Base-by-base conservation (phyloP, 139 green algal species). In the Zygnema cylindricum region DNA sequence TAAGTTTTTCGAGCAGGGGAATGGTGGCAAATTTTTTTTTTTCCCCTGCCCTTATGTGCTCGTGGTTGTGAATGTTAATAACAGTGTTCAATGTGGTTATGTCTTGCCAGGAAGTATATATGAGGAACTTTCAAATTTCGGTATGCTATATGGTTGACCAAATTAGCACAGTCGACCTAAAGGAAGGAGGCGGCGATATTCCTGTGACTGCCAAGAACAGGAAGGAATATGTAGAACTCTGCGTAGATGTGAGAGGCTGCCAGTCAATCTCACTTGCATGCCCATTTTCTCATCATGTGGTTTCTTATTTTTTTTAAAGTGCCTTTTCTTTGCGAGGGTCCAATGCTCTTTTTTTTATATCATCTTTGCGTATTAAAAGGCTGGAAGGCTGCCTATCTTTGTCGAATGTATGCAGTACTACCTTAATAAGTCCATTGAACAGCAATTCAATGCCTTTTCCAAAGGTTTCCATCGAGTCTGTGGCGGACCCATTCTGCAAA, bases 381-480 rank as follows among this genome's bases (percentile, higher is more conserved):
- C n/a, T n/a, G n/a, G n/a, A n/a, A n/a, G n/a, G n/a, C n/a, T n/a
- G n/a, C n/a, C n/a, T n/a, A n/a, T n/a, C n/a, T n/a, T n/a, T n/a
- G n/a, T n/a, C n/a, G n/a, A n/a, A n/a, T 92, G 49, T 63, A 16
- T 7, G 95, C 94, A 94, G 76, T 94, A 71, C 93, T 96, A 85
- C 38, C 55, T 84, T 25, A 69, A 87, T 1, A 71, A 89, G 38
- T 91, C 87, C n/a, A 89, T 98, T 1, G 69, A 91, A 38, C 33
- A 76, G 35, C 95, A 96, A 90, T 97, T 98, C 86, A 69, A 42
- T 1, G 95, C 95, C 0, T 98, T 98, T 93, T 1, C 86, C 0
- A 2, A 57, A 1, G 93, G 93, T 1, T 96, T 95, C 76, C 38
- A 83, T 39, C 75, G 57, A 16, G 35, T 94, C 43, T 92, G 92